Percentiles rank a stretch among this genome's conserved stretches.
These are phyloP conservation scores for Eucalyptus polyanthemos DNA, from an alignment of 345 rosid species.

Conservation along the genomic window DNA sequence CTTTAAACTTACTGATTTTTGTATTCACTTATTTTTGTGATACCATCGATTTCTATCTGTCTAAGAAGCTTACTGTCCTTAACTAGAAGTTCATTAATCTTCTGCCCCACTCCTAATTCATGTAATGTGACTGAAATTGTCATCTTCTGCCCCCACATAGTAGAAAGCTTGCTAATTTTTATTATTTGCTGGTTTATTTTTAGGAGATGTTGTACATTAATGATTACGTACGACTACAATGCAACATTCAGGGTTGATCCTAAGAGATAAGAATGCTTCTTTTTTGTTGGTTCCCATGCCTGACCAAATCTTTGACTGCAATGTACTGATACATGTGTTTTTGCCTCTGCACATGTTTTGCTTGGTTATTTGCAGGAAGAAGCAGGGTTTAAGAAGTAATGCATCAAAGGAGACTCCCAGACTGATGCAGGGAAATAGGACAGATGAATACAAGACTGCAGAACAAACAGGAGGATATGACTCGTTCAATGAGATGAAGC, in stretches of 20 bases:
- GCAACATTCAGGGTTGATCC: slow-evolving; percentile 12
- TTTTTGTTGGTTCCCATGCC: not conserved
- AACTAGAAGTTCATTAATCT: not conserved
- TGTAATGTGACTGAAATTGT: not conserved
- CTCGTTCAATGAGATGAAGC: slow-evolving; percentile 50
- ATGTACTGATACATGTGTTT: not conserved
- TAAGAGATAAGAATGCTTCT: slow-evolving; percentile 22
- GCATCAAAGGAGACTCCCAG: slow-evolving; percentile 22
- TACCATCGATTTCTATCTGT: not conserved
- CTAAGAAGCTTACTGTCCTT: not conserved
- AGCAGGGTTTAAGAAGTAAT: slow-evolving; percentile 12
- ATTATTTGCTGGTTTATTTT: slow-evolving; percentile 7
- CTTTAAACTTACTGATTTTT: not conserved
- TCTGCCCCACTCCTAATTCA: not conserved
- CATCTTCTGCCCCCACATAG: not conserved
- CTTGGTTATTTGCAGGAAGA: slow-evolving; percentile 20
- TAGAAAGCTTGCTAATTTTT: not conserved
- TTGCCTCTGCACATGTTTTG: not conserved
- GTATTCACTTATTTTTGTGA: not conserved
- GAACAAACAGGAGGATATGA: slow-evolving; percentile 17
- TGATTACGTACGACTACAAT: slow-evolving; percentile 13
- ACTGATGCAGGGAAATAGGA: slow-evolving; percentile 15
- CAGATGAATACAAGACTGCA: slow-evolving; percentile 9
- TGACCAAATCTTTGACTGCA: not conserved
- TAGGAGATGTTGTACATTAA: slow-evolving; percentile 13